phyloP scores from a whole-genome alignment of 2,329 filamentous ascomycete species.

The Orbilia ellipsospora region DNA sequence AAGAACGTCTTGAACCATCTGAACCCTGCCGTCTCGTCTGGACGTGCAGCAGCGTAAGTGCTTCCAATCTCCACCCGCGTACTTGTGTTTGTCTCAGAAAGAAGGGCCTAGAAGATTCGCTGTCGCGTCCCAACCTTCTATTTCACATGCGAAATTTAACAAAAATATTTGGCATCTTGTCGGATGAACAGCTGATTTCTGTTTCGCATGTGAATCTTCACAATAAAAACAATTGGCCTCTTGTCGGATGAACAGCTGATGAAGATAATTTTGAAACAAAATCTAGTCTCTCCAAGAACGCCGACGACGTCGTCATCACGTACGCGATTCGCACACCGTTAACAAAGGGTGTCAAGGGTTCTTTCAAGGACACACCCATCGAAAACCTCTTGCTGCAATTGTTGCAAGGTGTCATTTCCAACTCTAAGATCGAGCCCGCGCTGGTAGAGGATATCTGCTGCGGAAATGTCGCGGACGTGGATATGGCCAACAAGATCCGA shows the following conservation, averaged over 20 bases:
- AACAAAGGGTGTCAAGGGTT: slow-evolving; percentile 84
- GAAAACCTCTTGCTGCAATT: slow-evolving; percentile 88
- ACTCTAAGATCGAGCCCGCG: slow-evolving; percentile 80
- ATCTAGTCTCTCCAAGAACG: slow-evolving; percentile 84
- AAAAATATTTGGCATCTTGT: neutral
- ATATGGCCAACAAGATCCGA: slow-evolving; percentile 90
- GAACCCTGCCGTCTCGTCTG: slow-evolving; percentile 74
- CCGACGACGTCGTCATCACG: slow-evolving; percentile 96
- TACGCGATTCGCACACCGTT: slow-evolving; percentile 89
- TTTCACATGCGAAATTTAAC: neutral
- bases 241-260: slow-evolving; percentile 3
- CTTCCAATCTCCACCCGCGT: slow-evolving; percentile 42
- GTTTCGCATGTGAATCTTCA: too few relatives aligned
- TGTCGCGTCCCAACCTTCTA: neutral
- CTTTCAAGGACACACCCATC: slow-evolving; percentile 91
- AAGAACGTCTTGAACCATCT: slow-evolving; percentile 89
- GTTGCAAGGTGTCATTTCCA: slow-evolving; percentile 73
- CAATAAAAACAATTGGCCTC: neutral
- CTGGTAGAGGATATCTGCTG: slow-evolving; percentile 90
- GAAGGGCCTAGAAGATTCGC: slow-evolving; percentile 24
- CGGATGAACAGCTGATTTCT: slow-evolving; percentile 5
- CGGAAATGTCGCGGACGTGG: slow-evolving; percentile 89
- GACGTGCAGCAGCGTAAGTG: slow-evolving; percentile 80
- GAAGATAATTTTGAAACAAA: neutral
- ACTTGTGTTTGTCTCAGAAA: slow-evolving; percentile 18